Base-by-base conservation (phyloP, 2,329 filamentous ascomycete species). In the Alternaria consortialis region DNA sequence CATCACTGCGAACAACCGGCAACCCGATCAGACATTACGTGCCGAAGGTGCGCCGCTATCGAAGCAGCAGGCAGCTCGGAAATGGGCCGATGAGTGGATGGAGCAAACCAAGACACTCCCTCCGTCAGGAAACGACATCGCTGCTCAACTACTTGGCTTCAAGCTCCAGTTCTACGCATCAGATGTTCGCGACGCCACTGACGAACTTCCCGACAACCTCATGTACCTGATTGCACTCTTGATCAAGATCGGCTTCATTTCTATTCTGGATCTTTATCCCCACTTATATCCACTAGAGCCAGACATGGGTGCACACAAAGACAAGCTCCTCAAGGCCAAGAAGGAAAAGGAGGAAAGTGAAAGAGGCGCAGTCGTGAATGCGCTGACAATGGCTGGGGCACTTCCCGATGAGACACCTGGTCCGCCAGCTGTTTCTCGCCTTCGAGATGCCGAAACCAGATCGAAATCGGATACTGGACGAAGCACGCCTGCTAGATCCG, bases 241-340 rank as follows among this genome's bases (percentile, higher is more conserved):
- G 31, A 94, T 99, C 80, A 99, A 99, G 80, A 92, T 97, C 67
- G 96, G 95, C 1, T 99, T 99, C 77, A 92, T 99, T 61, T 97
- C 95, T 1, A 83, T 99, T 7, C 86, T 88, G 53, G 95, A 99
- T 74, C 83, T 99, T 1, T 98, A 97, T 76, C 90, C 93, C 15
- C 95, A 99, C 76, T 85, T 99, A 1, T 96, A 93, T 83, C 93
- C 95, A 7, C 82, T 86, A 0, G 95, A 98, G 67, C 89, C 92
- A 32, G 84, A 88, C 4, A 98, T 99, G 94, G 86, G 91, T 39
- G 83, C 82, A 7, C 83, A 97, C 53, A 89, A 87, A 65, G 85
- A 88, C 40, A 87, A 89, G 67, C 88, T 91, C 63, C 82, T 89
- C 76, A 87, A 95, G 51, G 89, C 89, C 31, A 75, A 74, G 65